phyloP scores from a whole-genome alignment of 1,139 yeast genomes.

The Hanseniaspora gamundiae region DNA sequence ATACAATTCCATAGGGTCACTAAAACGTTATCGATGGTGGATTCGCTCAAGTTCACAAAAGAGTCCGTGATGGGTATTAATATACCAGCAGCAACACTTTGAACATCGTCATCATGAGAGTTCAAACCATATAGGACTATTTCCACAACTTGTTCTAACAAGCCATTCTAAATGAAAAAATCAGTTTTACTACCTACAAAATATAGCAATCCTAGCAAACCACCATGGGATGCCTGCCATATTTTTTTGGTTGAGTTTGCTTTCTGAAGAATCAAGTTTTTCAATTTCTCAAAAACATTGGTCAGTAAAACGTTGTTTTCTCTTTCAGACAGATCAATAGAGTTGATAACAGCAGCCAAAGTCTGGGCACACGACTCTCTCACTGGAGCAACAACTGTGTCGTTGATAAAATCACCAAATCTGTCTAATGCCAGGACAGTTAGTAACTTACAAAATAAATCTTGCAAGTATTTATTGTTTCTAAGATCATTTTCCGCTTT shows the following conservation, averaged over 20 bases:
- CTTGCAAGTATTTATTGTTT: constrained; percentile 69
- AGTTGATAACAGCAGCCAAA: constrained; percentile 67
- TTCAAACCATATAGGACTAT: constrained; percentile 82
- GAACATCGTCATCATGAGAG: constrained; percentile 89
- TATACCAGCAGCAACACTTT: constrained; percentile 92
- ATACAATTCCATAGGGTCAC: constrained; percentile 82
- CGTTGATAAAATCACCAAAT: constrained; percentile 95
- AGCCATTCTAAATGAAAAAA: constrained; percentile 44
- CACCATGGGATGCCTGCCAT: constrained; percentile 99
- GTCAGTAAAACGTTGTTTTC: constrained; percentile 1
- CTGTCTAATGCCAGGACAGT: constrained; percentile 86
- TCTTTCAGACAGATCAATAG: constrained; percentile 34
- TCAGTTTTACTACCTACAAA: constrained; percentile 85
- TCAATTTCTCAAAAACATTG: constrained; percentile 56
- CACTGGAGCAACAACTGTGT: constrained; percentile 96
- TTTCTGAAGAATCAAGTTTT: constrained; percentile 63
- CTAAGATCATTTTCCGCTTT: constrained; percentile 48
- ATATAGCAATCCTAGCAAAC: constrained; percentile 85
- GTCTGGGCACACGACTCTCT: constrained; percentile 95
- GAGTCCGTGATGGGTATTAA: constrained; percentile 80
- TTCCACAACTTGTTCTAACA: constrained; percentile 61
- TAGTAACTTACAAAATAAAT: constrained; percentile 73
- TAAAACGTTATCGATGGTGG: constrained; percentile 51
- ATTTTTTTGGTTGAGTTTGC: constrained; percentile 27
- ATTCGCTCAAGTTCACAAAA: constrained; percentile 55